These are phyloP conservation scores for Saussurea involucrata DNA, from an alignment of 129 eudicot species.

Conservation along the genomic window DNA sequence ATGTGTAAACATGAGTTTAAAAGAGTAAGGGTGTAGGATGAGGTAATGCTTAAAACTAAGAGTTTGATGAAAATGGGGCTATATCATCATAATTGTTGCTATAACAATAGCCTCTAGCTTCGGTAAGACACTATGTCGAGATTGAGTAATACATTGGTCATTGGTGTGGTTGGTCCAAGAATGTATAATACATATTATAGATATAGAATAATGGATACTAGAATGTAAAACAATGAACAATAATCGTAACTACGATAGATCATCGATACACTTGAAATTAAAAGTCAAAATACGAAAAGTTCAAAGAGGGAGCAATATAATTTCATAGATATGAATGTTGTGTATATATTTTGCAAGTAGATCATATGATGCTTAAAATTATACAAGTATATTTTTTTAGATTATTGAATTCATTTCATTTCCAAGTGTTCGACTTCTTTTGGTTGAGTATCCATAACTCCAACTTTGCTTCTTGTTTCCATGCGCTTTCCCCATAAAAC, in stretches of 20 bases:
- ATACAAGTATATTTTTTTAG: neutral
- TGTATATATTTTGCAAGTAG: neutral
- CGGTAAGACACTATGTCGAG: too few relatives aligned
- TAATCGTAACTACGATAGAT: neutral
- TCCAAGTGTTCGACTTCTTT: neutral
- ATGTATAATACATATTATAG: too few relatives aligned
- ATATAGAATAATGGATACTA: too few relatives aligned
- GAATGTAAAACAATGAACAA: neutral
- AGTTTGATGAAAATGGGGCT: too few relatives aligned
- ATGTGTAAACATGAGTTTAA: too few relatives aligned
- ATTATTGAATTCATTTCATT: neutral
- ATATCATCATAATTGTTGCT: too few relatives aligned
- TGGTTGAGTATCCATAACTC: slow-evolving; percentile 7
- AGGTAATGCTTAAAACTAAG: too few relatives aligned
- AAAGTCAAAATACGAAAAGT: neutral
- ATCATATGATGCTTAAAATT: neutral
- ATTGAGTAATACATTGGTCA: too few relatives aligned
- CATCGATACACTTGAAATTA: neutral
- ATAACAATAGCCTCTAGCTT: too few relatives aligned
- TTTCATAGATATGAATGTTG: neutral
- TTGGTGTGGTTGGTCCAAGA: too few relatives aligned
- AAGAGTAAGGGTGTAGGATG: too few relatives aligned
- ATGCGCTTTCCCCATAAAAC: slow-evolving; percentile 78
- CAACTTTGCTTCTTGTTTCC: slow-evolving; percentile 1
- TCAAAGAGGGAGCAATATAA: neutral